Percentiles rank a stretch among this genome's conserved stretches.
These are phyloP conservation scores for Fusarium sp. DNA, from an alignment of 2,329 filamentous ascomycete species.

Conservation along the genomic window DNA sequence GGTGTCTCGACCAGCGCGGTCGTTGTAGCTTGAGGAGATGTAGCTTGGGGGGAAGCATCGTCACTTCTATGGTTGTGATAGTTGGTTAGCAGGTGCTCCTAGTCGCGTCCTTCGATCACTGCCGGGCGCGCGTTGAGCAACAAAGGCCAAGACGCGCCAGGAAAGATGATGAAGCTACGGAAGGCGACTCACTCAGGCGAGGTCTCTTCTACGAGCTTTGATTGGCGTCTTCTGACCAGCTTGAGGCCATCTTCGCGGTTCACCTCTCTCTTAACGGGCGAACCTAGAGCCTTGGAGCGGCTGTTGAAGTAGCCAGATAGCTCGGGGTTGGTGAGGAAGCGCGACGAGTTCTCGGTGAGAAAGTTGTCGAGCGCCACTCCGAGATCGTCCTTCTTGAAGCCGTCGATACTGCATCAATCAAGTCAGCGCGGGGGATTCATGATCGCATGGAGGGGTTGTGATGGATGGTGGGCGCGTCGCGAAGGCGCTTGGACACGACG, in stretches of 20 bases:
- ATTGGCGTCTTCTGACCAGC: constrained; percentile 58
- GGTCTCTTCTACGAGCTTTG: constrained; percentile 59
- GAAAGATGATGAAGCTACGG: constrained; percentile 1
- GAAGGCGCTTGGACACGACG: constrained; percentile 25
- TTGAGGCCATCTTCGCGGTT: constrained; percentile 55
- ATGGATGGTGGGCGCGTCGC: constrained; percentile 34
- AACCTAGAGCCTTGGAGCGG: constrained; percentile 68
- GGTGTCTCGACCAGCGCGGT: constrained; percentile 62
- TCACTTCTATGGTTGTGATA: constrained; percentile 43
- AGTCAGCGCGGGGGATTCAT: constrained; percentile 31
- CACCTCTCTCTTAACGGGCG: constrained; percentile 69
- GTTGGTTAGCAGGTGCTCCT: constrained; percentile 27
- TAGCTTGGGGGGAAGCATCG: constrained; percentile 36
- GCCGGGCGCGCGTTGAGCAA: constrained; percentile 17
- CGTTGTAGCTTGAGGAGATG: constrained; percentile 50
- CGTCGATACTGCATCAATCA: constrained; percentile 67
- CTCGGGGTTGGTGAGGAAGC: constrained; percentile 69
- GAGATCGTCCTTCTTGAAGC: constrained; percentile 81
- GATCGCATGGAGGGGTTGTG: constrained; percentile 21
- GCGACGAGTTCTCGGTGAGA: constrained; percentile 74
- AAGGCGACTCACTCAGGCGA: constrained; percentile 57
- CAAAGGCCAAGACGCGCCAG: constrained; percentile 24
- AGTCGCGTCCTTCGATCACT: constrained; percentile 1
- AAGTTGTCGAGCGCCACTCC: constrained; percentile 78
- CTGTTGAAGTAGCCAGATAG: constrained; percentile 81